Base-by-base conservation (phyloP, 371 early-diverging fungal species). In the Apophysomyces ossiformis region DNA sequence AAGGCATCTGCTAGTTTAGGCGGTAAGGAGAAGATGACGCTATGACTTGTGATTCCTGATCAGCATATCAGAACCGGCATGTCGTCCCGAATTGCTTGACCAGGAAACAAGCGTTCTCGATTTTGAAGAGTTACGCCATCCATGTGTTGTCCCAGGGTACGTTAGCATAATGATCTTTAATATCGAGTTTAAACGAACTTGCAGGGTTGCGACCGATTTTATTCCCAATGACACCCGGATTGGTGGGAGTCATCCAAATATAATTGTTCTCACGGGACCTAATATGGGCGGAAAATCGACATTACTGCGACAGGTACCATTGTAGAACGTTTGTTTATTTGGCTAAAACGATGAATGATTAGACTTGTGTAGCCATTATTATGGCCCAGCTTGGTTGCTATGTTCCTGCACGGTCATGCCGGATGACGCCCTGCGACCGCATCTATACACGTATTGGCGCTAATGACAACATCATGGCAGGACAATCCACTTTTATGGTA, bases 401-500 rank as follows among this genome's bases (percentile, higher is more conserved):
- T 72, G 97, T 99, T 1, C 95, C 99, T 7, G 98, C 99, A 1
- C 74, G 78, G 21, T 76, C 83, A 7, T 97, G 95, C 63, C 72
- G 78, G 0, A 56, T 99, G 59, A 91, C 95, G 7, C 89, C 97
- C 0, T 96, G 99, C 70, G 99, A 99, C 79, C 90, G 97, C 16
- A 95, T 99, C 70, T 96, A 95, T 70, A 99, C 99, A 1, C 87
- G 96, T 37, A 95, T 99, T 64, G 99, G 99, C 32, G 99, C 99
- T 1, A 94, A 94, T 76, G 99, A 99, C 85, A 95, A 95, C 69
- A 92, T 99, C 66, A 77, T 95, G 61, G 93, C 92, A 1, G 99
- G 99, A 0, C 96, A 99, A 69, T 97, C 98, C n/a, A 99, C 99
- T 0, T 99, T 99, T 79, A 97, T 99, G 98, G 95, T 98, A 0